Conservation (phyloP, 257 asterid species). For the Osmanthus fragrans region DNA sequence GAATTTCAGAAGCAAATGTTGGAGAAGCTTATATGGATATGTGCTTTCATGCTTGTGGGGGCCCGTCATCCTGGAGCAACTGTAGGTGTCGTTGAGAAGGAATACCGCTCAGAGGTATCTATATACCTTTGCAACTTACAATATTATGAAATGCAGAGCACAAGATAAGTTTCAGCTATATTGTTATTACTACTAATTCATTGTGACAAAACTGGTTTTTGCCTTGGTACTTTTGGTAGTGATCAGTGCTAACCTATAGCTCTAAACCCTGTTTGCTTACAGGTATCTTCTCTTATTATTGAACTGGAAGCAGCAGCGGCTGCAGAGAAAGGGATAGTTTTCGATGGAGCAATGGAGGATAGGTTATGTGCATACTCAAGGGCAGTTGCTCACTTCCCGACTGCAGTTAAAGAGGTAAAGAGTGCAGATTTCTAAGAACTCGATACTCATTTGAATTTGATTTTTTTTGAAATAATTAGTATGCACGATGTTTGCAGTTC, state of each 20-base stretch:
- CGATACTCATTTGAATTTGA: neutral
- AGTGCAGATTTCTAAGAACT: neutral
- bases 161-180: neutral
- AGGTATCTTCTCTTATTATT: conserved; percentile 77
- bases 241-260: neutral
- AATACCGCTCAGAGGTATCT: conserved; percentile 78
- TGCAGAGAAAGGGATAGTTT: conserved; percentile 69
- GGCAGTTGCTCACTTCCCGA: conserved; percentile 94
- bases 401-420: conserved; percentile 94
- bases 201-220: neutral
- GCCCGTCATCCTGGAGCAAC: conserved; percentile 97
- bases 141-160: neutral
- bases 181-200: neutral
- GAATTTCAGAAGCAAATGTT: conserved; percentile 94
- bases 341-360: conserved; percentile 78
- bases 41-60: conserved; percentile 99
- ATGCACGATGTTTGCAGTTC: conserved; percentile 46
- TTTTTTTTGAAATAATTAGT: neutral
- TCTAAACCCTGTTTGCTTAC: conserved; percentile 18
- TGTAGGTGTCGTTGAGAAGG: conserved; percentile 89
- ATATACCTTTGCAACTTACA: neutral
- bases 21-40: conserved; percentile 97
- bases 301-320: conserved; percentile 90
- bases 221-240: neutral
- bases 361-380: conserved; percentile 90